Base-by-base conservation (phyloP, 2,329 filamentous ascomycete genomes). In the Colletotrichum sp. region DNA sequence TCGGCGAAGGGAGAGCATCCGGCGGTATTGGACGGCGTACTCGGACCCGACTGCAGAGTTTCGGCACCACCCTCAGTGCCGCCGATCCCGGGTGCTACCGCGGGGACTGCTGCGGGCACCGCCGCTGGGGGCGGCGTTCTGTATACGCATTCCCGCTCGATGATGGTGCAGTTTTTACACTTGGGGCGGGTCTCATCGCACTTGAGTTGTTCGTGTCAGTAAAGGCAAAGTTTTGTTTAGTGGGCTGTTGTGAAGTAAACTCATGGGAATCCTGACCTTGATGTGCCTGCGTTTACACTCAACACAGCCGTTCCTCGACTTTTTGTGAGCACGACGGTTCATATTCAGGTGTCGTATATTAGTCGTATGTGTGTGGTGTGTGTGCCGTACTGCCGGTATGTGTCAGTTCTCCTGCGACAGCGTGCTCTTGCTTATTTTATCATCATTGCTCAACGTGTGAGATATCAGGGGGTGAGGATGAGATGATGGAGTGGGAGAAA, bases 231-330 rank as follows among this genome's bases (percentile, higher is more conserved):
- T 12, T 30, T 22, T 19, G 2, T 39, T 19, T 39, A 9, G 30
- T 27, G 4, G 30, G 39, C 19, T 9, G 16, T 44, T 44, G 36
- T 44, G 19, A n/a, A 5, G 39, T 22, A 49, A 19, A 32, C 30
- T 27, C 25, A 44, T 44, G 22, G 7, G 44, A 6, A 3, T 19
- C n/a, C 66, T 61, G 77, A 81, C 82, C 80, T 83, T 83, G 71
- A 83, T 80, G 69, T 84, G 82, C 6, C 82, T 80, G 32, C 78
- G 78, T 73, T 83, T 84, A 79, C 80, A 84, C 76, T 82, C 80
- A 19, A 78, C 70, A 70, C 83, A 84, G 27, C 82, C 82, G 15
- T 75, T 77, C 55, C 80, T 79, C 19, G 82, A 83, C 79, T 84
- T 84, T 71, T 81, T 82, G 79, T 84, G 83, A 69, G 67, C 55